phyloP scores from a whole-genome alignment of 768 basidiomycete species.

The Mycena venus region DNA sequence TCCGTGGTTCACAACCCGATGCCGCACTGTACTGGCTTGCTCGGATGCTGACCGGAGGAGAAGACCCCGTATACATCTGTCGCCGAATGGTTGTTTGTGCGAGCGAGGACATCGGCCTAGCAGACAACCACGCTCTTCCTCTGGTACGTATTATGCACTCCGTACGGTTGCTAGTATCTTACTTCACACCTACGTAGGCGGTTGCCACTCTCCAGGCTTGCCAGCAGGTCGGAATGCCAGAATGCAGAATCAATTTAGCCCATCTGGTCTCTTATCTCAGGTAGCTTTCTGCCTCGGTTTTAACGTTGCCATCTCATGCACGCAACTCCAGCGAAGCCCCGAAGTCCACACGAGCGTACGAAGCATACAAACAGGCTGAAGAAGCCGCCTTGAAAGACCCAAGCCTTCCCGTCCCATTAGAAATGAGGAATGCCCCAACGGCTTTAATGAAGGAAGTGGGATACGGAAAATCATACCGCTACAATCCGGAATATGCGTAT shows the following conservation, averaged over 20 bases:
- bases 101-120: slow-evolving; percentile 88
- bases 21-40: slow-evolving; percentile 93
- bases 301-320: background rate
- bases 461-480: slow-evolving; percentile 74
- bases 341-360: slow-evolving; percentile 85
- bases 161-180: background rate
- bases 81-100: slow-evolving; percentile 84
- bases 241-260: slow-evolving; percentile 83
- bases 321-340: slow-evolving; percentile 64
- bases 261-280: slow-evolving; percentile 84
- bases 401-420: slow-evolving; percentile 74
- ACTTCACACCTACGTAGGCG: slow-evolving; percentile 56
- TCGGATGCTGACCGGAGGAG: slow-evolving; percentile 84
- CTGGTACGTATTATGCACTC: slow-evolving; percentile 58
- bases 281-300: background rate
- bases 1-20: slow-evolving; percentile 80
- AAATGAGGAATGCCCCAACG: slow-evolving; percentile 85
- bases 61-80: slow-evolving; percentile 85
- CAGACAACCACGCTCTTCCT: slow-evolving; percentile 82
- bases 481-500: slow-evolving; percentile 71
- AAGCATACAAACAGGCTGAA: slow-evolving; percentile 81
- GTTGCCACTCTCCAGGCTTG: slow-evolving; percentile 74
- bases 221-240: slow-evolving; percentile 84
- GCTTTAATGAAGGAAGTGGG: slow-evolving; percentile 76
- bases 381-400: slow-evolving; percentile 66